Evolutionary conservation across 2,329 filamentous ascomycete species (phyloP).

Genomic region (Thermomyces lanuginosus): DNA sequence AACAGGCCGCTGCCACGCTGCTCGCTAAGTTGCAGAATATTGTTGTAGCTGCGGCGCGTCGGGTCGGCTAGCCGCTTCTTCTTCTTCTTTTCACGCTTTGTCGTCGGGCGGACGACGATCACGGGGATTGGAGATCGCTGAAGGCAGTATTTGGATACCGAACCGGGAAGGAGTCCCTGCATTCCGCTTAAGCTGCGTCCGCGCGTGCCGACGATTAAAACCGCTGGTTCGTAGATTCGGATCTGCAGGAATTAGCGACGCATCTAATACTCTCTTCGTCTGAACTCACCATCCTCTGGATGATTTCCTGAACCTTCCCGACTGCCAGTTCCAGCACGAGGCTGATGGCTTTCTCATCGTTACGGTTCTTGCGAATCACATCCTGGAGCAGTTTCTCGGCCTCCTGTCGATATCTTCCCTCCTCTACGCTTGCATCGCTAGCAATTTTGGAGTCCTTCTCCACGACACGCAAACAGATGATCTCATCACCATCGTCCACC

Average conservation of each 20-base stretch:
- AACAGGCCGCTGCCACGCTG: constrained; percentile 36
- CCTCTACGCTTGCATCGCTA: constrained; percentile 43
- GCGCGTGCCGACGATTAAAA: constrained; percentile 77
- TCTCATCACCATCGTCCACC: constrained; percentile 83
- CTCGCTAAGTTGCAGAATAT: constrained; percentile 54
- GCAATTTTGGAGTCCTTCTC: constrained; percentile 64
- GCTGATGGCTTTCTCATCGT: constrained; percentile 64
- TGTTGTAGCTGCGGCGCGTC: constrained; percentile 55
- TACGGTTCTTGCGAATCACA: constrained; percentile 64
- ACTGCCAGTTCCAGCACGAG: constrained; percentile 75
- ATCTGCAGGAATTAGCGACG: constrained; percentile 41
- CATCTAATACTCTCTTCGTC: background rate
- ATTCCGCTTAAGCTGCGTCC: constrained; percentile 73
- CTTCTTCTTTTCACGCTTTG: constrained; percentile 81
- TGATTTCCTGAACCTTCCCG: constrained; percentile 77
- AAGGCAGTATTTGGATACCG: constrained; percentile 84
- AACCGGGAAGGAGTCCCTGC: constrained; percentile 72
- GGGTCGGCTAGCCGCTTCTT: constrained; percentile 67
- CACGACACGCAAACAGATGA: constrained; percentile 75
- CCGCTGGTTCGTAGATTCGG: constrained; percentile 76
- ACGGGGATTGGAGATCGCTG: constrained; percentile 89
- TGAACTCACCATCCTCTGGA: constrained; percentile 62
- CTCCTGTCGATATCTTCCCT: constrained; percentile 57
- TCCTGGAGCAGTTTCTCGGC: constrained; percentile 57
- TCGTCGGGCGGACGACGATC: constrained; percentile 74